phyloP scores from a whole-genome alignment of 768 basidiomycete genomes.

The Amanita rimosa region DNA sequence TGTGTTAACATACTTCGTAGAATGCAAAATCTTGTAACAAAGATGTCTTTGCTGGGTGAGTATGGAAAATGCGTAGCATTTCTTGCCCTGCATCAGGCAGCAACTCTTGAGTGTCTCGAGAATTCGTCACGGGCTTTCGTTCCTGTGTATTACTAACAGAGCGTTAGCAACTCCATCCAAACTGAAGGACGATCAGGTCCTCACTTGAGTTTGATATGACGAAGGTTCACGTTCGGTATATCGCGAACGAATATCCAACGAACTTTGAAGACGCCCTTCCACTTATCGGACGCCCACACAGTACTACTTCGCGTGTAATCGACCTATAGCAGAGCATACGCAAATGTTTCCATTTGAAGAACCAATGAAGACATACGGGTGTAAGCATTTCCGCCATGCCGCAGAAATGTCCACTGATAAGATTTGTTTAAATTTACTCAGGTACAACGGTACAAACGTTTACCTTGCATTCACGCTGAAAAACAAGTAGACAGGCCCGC shows the following conservation, averaged over 20 bases:
- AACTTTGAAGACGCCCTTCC: conserved; percentile 99
- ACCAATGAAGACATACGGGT: conserved; percentile 33
- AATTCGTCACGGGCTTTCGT: conserved; percentile 96
- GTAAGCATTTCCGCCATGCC: conserved; percentile 99
- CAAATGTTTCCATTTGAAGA: background rate
- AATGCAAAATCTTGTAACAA: conserved; percentile 89
- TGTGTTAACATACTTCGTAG: conserved; percentile 56
- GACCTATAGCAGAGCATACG: conserved; percentile 31
- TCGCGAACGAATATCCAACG: conserved; percentile 97
- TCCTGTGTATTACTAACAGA: conserved; percentile 83
- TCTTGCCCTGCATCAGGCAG: conserved; percentile 94
- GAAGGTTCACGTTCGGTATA: conserved; percentile 79
- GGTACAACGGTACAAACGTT: conserved; percentile 6
- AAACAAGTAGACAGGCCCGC: conserved; percentile 95
- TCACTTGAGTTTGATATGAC: conserved; percentile 89
- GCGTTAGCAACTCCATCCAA: background rate
- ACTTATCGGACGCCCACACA: conserved; percentile 99
- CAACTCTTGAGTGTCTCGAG: conserved; percentile 94
- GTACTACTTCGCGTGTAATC: conserved; percentile 92
- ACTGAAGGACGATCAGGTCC: conserved; percentile 26
- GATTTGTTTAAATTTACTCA: background rate
- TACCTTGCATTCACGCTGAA: conserved; percentile 94
- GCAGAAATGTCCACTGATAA: conserved; percentile 83
- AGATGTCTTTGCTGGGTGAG: conserved; percentile 87
- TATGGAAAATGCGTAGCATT: conserved; percentile 92